Base-by-base conservation (phyloP, 345 rosid species). In the Hibiscus syriacus region DNA sequence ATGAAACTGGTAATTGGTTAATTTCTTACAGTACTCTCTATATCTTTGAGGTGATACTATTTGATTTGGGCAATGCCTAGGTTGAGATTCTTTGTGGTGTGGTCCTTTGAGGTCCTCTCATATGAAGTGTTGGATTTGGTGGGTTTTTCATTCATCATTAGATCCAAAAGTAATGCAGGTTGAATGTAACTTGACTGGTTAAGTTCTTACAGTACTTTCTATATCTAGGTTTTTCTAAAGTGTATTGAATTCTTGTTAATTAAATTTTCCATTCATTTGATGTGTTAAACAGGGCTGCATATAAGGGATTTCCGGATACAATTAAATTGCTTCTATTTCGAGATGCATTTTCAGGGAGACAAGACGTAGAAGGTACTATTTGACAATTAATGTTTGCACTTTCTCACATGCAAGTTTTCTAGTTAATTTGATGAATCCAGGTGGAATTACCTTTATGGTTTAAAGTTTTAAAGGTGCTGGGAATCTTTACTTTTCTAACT, bases 301-400 rank as follows among this genome's bases (percentile, higher is more conserved):
- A 86, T 70, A 91, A 80, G 76, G 96, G 97, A 68, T 84, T 39
- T 78, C 72, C 90, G 19, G 98, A 92, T 67, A 84, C 98, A 65
- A 26, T 88, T 70, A 84, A 96, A 76, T 77, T 94, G 72, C 99
- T 94, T 77, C 90, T 89, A 70, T 91, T 91, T 79, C 85, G 90
- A 71, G 95, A 91, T 71, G 92, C 97, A 50, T 78, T 68, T 50
- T 95, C 87, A 79, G 87, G 76, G 48, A 87, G 80, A 78, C 99
- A 89, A 76, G 99, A 94, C 78, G 80, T 66, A 71, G 86, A 87
- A 79, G 99, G 97, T 85, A 85, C 55, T 59, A 34, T 60, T 41
- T 54, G 43, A 41, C 54, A 53, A 43, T 64, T 26, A 26, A 2
- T 26, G 4, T 52, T 52, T 38, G 8, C 4, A 25, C n/a, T 8